Conservation (phyloP, 106 monocot genomes). For the Acanthochlamys bracteata region DNA sequence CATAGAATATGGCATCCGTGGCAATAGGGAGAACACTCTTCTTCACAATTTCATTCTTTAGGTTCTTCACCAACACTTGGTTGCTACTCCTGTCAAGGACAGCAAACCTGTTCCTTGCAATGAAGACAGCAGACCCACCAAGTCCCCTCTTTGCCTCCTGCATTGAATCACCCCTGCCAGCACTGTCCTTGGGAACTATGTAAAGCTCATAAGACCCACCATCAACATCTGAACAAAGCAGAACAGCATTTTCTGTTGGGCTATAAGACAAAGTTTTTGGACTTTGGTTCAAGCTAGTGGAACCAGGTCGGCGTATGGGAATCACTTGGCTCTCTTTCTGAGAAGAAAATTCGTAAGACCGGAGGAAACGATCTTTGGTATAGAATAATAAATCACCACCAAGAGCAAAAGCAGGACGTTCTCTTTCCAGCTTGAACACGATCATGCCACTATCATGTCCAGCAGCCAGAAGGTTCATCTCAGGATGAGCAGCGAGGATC, state of each 20-base stretch:
- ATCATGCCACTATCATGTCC: constrained; percentile 96
- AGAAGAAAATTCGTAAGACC: constrained; percentile 58
- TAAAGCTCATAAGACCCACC: constrained; percentile 86
- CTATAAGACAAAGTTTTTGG: constrained; percentile 69
- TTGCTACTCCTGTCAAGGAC: constrained; percentile 72
- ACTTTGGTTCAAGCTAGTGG: constrained; percentile 63
- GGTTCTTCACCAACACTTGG: constrained; percentile 67
- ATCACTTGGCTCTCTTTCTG: constrained; percentile 65
- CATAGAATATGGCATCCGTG: constrained; percentile 79
- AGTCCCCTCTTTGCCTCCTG: constrained; percentile 74
- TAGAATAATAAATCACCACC: constrained; percentile 57
- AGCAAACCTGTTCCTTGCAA: constrained; percentile 86
- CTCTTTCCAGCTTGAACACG: constrained; percentile 84
- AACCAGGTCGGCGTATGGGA: constrained; percentile 71
- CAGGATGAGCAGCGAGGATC: constrained; percentile 81
- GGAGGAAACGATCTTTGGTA: constrained; percentile 72
- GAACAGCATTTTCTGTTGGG: constrained; percentile 77
- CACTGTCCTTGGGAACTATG: constrained; percentile 49
- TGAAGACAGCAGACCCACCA: constrained; percentile 65
- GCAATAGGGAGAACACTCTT: constrained; percentile 63
- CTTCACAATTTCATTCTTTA: constrained; percentile 85
- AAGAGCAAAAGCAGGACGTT: constrained; percentile 74
- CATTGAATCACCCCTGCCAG: constrained; percentile 50
- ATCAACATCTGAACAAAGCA: constrained; percentile 77
- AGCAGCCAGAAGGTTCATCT: constrained; percentile 86